A percentile compares a stretch with the other conserved stretches of the same genome.
phyloP scores from a whole-genome alignment of 495 filamentous ascomycete species.

The Neurospora tetraspora region DNA sequence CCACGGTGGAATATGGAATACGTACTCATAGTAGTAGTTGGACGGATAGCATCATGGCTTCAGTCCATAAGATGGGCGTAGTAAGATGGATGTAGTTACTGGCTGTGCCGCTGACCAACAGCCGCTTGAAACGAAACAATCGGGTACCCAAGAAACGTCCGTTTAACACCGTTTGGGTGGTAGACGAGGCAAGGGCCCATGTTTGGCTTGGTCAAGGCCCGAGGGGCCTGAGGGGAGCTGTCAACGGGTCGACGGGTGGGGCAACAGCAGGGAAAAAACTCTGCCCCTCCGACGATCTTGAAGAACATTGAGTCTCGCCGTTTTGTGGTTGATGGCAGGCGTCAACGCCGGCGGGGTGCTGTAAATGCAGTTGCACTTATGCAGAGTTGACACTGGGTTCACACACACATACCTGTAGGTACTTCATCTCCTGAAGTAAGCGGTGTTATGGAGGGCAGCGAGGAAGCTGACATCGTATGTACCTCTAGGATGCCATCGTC shows the following conservation, averaged over 20 bases:
- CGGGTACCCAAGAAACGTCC: background rate
- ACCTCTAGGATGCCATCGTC: background rate
- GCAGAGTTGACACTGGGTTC: background rate
- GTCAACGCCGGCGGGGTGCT: too few species aligned
- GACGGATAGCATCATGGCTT: background rate
- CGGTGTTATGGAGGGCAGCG: background rate
- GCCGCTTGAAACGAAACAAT: constrained; percentile 6
- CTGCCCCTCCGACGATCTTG: background rate
- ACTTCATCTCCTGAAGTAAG: background rate
- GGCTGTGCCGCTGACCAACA: constrained; percentile 20
- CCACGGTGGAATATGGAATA: background rate
- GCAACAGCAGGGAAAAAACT: background rate
- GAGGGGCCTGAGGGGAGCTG: background rate
- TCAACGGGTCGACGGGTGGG: background rate
- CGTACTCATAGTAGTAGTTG: background rate
- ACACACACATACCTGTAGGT: background rate
- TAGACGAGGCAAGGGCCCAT: background rate
- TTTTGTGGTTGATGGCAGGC: background rate
- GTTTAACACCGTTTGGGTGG: background rate
- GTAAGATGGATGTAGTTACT: constrained; percentile 8
- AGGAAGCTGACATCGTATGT: background rate
- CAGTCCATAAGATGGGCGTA: background rate
- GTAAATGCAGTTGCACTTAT: background rate
- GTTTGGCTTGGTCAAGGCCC: background rate
- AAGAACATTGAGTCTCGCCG: background rate